These are phyloP conservation scores for Uncinocarpus reesii DNA, from an alignment of 2,329 filamentous ascomycete genomes.

Conservation along the genomic window DNA sequence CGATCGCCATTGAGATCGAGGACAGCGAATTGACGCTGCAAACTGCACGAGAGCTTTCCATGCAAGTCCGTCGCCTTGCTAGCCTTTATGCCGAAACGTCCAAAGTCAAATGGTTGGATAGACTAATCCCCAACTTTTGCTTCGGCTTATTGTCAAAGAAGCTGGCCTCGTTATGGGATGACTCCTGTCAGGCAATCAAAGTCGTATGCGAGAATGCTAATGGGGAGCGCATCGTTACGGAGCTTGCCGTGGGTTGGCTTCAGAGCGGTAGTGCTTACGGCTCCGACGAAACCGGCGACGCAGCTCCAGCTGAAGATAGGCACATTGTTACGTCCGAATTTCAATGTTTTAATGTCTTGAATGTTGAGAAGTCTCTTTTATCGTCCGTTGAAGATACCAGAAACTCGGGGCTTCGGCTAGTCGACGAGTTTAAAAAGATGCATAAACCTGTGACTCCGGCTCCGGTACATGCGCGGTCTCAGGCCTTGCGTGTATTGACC, in stretches of 20 bases:
- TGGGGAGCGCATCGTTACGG: slow-evolving; percentile 63
- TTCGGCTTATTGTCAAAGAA: slow-evolving; percentile 84
- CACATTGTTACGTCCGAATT: slow-evolving; percentile 46
- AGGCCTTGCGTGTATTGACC: slow-evolving; percentile 69
- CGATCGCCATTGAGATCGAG: slow-evolving; percentile 67
- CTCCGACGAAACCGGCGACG: slow-evolving; percentile 7
- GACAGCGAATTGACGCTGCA: slow-evolving; percentile 67
- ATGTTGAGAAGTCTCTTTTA: slow-evolving; percentile 45
- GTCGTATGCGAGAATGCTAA: slow-evolving; percentile 58
- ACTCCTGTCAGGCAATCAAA: slow-evolving; percentile 64
- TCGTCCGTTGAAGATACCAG: slow-evolving; percentile 45
- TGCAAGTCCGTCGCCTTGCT: slow-evolving; percentile 72
- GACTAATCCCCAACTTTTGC: slow-evolving; percentile 67
- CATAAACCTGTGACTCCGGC: slow-evolving; percentile 37
- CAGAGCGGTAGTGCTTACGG: slow-evolving; percentile 17
- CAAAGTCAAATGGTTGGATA: slow-evolving; percentile 54
- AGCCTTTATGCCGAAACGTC: slow-evolving; percentile 51
- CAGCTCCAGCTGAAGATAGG: slow-evolving; percentile 12
- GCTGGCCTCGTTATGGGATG: slow-evolving; percentile 78
- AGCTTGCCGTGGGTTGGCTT: slow-evolving; percentile 71
- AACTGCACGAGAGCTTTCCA: slow-evolving; percentile 65
- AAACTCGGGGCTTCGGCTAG: slow-evolving; percentile 49
- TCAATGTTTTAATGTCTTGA: slow-evolving; percentile 66
- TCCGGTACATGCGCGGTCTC: slow-evolving; percentile 51
- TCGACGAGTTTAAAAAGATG: slow-evolving; percentile 52